Evolutionary conservation across 179 eudicot species (phyloP), one percentile per base, ranked within the genome.

Genomic region (Heliamphora ciliata): DNA sequence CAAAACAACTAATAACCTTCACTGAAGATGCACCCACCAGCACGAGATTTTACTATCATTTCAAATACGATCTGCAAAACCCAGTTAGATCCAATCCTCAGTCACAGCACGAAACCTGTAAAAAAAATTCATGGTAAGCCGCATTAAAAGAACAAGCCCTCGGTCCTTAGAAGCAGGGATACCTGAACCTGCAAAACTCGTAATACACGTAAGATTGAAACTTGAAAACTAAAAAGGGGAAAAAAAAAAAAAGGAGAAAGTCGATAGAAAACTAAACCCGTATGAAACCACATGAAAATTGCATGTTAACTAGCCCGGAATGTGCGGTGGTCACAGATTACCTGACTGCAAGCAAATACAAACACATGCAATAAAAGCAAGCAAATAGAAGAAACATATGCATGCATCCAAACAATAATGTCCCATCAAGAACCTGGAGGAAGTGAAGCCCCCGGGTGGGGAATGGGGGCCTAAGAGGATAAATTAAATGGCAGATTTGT

Each of bases 181-280:
- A 87, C 91, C 92, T 86, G 91, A 89, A 87, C 91, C 93, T 92
- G 96, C 96, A 92, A 83, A 85, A 85, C 96, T 92, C 48, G 80
- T 66, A 78, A 75, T 80, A 79, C 84, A 86, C n/a, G 83, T 86
- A 90, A 89, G 90, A 74, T 81, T 47, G 13, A 3, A 46, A 68
- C 66, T n/a, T 56, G 0, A n/a, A 74, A 3, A 70, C 5, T 7
- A 2, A 31, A 67, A 67, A 67, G 31, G 17, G 24, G 24, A 8
- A 4, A 21, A 50, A 40, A 14, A 14, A 9, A 50, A 4, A 58
- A 1, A 63, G n/a, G n/a, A 44, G 11, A 46, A 77, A 77, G 80
- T 68, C 3, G 15, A 80, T 58, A 77, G 71, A 63, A 81, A 83
- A 74, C 59, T 6, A 71, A 78, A 64, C 78, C 79, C 81, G 52